Conservation (phyloP, 331 rosid genomes). For the Rhamnella rubrinervis region DNA sequence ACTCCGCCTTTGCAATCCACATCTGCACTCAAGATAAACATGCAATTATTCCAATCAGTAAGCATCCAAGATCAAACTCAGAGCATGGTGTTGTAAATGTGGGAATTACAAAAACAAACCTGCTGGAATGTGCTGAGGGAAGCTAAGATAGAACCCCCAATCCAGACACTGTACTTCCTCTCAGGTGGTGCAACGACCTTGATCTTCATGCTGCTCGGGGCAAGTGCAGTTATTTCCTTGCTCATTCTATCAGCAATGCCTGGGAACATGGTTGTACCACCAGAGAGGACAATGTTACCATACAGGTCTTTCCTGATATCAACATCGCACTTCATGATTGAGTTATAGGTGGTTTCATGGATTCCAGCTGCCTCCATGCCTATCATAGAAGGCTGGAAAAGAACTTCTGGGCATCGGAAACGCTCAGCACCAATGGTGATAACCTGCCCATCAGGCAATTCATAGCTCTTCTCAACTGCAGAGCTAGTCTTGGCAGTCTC, state of each 20-base stretch:
- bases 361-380: slow-evolving; percentile 99
- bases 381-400: slow-evolving; percentile 88
- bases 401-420: slow-evolving; percentile 96
- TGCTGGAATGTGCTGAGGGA: slow-evolving; percentile 99
- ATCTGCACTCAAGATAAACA: slow-evolving; percentile 52
- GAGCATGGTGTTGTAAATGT: slow-evolving; percentile 3
- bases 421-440: slow-evolving; percentile 97
- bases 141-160: slow-evolving; percentile 98
- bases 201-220: slow-evolving; percentile 99
- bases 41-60: neutral
- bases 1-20: slow-evolving; percentile 99
- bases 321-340: slow-evolving; percentile 96
- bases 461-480: slow-evolving; percentile 95
- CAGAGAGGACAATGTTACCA: slow-evolving; percentile 96
- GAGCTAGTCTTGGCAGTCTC: slow-evolving; percentile 93
- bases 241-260: slow-evolving; percentile 99
- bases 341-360: slow-evolving; percentile 95
- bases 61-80: neutral
- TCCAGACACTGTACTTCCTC: slow-evolving; percentile 99
- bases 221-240: slow-evolving; percentile 95
- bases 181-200: slow-evolving; percentile 99
- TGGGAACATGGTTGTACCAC: slow-evolving; percentile 97
- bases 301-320: slow-evolving; percentile 97
- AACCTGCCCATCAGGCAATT: slow-evolving; percentile 94
- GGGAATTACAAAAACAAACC: slow-evolving; percentile 44